These are phyloP conservation scores for Venturia carpophila DNA, from an alignment of 2,329 filamentous ascomycete species.

Conservation along the genomic window DNA sequence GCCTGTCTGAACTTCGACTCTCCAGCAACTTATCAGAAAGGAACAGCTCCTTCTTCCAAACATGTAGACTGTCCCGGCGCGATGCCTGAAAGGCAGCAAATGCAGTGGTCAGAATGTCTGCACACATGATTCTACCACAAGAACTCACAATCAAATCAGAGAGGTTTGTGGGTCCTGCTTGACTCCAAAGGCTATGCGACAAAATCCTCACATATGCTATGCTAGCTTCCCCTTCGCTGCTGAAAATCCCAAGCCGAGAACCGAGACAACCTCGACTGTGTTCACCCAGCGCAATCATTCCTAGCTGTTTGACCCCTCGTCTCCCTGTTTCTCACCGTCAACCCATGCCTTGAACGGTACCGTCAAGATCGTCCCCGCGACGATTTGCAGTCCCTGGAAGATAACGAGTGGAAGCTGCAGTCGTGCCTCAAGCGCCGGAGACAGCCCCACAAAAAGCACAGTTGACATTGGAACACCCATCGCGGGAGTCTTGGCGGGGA, in stretches of 20 bases:
- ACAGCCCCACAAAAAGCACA: conserved; percentile 56
- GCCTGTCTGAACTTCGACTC: too few species aligned
- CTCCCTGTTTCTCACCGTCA: not conserved
- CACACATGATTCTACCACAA: too few species aligned
- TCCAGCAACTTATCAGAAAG: too few species aligned
- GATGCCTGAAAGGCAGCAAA: too few species aligned
- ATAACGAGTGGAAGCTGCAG: conserved; percentile 58
- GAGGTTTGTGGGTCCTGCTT: too few species aligned
- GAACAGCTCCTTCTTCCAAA: too few species aligned
- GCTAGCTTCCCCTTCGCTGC: not conserved
- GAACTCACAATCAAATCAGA: too few species aligned
- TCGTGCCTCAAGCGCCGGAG: conserved; percentile 47
- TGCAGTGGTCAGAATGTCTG: too few species aligned
- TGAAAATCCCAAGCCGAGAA: not conserved
- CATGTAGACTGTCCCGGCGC: too few species aligned
- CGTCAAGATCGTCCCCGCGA: conserved; percentile 12
- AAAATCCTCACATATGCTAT: too few species aligned
- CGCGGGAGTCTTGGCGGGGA: conserved; percentile 63
- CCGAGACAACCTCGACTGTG: not conserved
- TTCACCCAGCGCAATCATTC: not conserved
- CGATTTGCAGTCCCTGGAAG: conserved; percentile 28
- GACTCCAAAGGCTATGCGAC: too few species aligned
- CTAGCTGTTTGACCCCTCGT: not conserved
- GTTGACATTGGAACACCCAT: conserved; percentile 61
- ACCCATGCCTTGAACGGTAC: conserved; percentile 12